Evolutionary conservation across 1,284 basidiomycete species (phyloP).

Genomic region (Thecaphora thlaspeos): DNA sequence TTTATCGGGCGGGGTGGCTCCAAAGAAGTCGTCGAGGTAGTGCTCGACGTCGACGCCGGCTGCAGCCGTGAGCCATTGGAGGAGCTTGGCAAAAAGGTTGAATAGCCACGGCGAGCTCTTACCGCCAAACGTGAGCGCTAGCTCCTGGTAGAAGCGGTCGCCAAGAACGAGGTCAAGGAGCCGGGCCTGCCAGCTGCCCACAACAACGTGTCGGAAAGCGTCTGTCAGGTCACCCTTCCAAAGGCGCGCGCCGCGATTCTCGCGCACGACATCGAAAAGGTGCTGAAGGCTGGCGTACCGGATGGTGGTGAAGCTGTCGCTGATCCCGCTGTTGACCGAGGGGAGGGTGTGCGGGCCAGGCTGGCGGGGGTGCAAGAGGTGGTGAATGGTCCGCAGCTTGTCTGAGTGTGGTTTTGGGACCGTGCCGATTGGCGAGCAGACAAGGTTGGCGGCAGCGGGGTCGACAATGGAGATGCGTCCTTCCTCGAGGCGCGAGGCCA

Average conservation of each 20-base stretch:
- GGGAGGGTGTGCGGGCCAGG: too few species aligned
- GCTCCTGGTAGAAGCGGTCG: neutral
- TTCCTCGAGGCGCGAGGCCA: too few species aligned
- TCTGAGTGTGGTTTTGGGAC: too few species aligned
- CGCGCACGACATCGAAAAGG: too few species aligned
- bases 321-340: too few species aligned
- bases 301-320: too few species aligned
- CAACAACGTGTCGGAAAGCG: slow-evolving; percentile 1
- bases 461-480: too few species aligned
- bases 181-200: neutral
- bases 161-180: neutral
- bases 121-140: neutral
- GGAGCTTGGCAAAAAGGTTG: slow-evolving; percentile 1
- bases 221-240: neutral
- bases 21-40: slow-evolving; percentile 3
- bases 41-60: neutral
- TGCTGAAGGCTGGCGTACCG: too few species aligned
- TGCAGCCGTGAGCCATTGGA: neutral
- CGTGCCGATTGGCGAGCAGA: too few species aligned
- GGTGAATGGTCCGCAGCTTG: too few species aligned
- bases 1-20: neutral
- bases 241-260: neutral
- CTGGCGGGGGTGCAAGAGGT: too few species aligned
- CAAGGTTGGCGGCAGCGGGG: too few species aligned
- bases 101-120: neutral